These are phyloP conservation scores for Alnus glutinosa DNA, from an alignment of 306 rosid species.

Conservation along the genomic window DNA sequence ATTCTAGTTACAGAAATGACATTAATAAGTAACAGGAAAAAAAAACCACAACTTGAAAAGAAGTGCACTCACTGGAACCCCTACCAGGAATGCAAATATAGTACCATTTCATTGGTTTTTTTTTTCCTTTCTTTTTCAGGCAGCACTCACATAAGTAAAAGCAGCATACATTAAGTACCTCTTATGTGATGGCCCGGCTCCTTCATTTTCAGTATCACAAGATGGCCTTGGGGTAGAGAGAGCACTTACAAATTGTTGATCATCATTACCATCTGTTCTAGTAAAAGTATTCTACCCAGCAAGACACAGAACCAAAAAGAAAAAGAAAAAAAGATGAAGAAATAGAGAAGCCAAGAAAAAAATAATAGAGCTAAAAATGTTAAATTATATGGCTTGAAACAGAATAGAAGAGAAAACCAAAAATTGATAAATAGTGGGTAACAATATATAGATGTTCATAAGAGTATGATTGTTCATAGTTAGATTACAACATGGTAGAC, in stretches of 20 bases:
- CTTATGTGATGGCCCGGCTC: conserved; percentile 35
- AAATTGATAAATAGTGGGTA: not conserved
- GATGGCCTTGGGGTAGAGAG: conserved; percentile 32
- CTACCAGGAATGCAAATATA: not conserved
- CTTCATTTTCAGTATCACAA: conserved; percentile 39
- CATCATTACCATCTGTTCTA: conserved; percentile 41
- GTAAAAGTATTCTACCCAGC: conserved; percentile 36
- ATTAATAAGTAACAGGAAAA: conserved; percentile 15
- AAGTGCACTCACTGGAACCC: conserved; percentile 21
- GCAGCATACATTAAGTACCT: conserved; percentile 38
- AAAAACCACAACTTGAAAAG: conserved; percentile 21
- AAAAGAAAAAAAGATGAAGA: not conserved
- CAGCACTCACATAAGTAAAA: not conserved
- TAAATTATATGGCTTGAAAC: not conserved
- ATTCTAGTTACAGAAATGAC: conserved; percentile 39
- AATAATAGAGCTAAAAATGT: not conserved
- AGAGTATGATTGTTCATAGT: not conserved
- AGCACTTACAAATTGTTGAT: conserved; percentile 34
- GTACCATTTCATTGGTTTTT: not conserved
- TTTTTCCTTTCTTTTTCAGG: not conserved
- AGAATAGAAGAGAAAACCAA: not conserved
- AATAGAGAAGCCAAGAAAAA: not conserved
- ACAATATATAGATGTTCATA: not conserved
- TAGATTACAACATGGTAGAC: not conserved
- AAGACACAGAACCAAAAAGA: not conserved